These are phyloP conservation scores for Mortierella sp. DNA, from an alignment of 371 early-diverging fungal species.

Conservation along the genomic window DNA sequence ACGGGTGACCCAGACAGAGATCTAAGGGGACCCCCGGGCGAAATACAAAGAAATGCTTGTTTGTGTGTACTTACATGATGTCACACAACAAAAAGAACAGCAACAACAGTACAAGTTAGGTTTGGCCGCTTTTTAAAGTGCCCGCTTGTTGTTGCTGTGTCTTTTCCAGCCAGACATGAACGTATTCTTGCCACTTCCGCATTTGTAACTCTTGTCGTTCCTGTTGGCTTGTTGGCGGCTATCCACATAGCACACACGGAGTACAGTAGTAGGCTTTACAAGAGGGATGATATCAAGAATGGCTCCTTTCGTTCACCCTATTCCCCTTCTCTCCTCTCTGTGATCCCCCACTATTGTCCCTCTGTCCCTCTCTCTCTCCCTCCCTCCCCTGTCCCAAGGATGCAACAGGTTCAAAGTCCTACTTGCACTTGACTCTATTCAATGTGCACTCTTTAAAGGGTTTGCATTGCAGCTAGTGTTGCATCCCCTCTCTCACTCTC, in stretches of 20 bases:
- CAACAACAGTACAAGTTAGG: no score
- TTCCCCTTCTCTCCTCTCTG: background rate
- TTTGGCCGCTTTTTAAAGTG: constrained; percentile 31
- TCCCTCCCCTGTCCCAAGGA: background rate
- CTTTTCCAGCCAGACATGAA: background rate
- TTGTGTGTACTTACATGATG: background rate
- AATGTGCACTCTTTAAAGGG: no score
- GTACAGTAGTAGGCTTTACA: background rate
- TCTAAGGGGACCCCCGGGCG: background rate
- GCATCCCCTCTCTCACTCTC: background rate
- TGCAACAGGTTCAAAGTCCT: no score
- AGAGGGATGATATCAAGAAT: background rate
- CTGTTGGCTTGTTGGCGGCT: background rate
- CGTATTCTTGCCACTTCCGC: background rate
- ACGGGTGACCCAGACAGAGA: background rate
- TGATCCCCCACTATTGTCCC: background rate
- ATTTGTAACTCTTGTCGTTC: background rate
- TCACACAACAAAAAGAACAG: background rate
- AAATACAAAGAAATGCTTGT: background rate
- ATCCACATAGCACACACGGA: background rate
- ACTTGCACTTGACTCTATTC: no score
- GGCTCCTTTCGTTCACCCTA: background rate
- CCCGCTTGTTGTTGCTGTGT: constrained; percentile 14
- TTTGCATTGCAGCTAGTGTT: background rate
- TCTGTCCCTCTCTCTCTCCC: background rate